Percentiles rank a stretch among this genome's conserved stretches.
Conservation (phyloP, 495 filamentous ascomycete genomes). For the Astrothelium subdiscretum region DNA sequence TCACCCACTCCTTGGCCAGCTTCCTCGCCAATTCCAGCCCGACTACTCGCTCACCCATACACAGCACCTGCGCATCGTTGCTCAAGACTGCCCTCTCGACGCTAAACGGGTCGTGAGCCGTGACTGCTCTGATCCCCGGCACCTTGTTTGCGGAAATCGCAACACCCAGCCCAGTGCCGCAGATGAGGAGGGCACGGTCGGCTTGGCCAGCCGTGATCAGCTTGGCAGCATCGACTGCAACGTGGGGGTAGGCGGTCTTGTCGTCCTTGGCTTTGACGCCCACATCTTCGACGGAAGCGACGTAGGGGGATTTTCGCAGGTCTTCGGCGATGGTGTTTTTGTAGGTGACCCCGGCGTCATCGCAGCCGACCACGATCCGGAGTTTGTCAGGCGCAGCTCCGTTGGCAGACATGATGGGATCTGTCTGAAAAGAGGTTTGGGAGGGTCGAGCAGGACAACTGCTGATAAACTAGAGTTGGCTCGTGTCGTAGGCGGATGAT, state of each 20-base stretch:
- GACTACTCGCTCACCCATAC: conserved; percentile 77
- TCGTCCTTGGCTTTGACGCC: conserved; percentile 53
- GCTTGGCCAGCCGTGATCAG: conserved; percentile 36
- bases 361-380: conserved; percentile 50
- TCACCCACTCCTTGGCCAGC: conserved; percentile 70
- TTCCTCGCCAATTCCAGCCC: conserved; percentile 68
- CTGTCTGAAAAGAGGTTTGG: background rate
- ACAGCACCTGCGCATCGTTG: conserved; percentile 81
- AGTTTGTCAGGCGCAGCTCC: conserved; percentile 13
- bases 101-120: conserved; percentile 74
- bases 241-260: conserved; percentile 76
- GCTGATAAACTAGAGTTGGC: conserved; percentile 6
- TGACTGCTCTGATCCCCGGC: conserved; percentile 72
- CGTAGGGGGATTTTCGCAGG: conserved; percentile 54
- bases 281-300: conserved; percentile 57
- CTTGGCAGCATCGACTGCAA: conserved; percentile 39
- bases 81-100: conserved; percentile 72
- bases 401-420: conserved; percentile 5
- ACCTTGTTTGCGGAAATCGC: conserved; percentile 84
- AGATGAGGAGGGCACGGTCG: conserved; percentile 76
- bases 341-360: conserved; percentile 69
- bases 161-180: conserved; percentile 76
- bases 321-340: conserved; percentile 67
- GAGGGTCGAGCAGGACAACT: background rate
- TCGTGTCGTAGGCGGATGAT: conserved; percentile 10